A percentile compares a stretch with the other conserved stretches of the same genome.
Conservation (phyloP, 2,329 filamentous ascomycete species). For the Beauveria rudraprayagi region DNA sequence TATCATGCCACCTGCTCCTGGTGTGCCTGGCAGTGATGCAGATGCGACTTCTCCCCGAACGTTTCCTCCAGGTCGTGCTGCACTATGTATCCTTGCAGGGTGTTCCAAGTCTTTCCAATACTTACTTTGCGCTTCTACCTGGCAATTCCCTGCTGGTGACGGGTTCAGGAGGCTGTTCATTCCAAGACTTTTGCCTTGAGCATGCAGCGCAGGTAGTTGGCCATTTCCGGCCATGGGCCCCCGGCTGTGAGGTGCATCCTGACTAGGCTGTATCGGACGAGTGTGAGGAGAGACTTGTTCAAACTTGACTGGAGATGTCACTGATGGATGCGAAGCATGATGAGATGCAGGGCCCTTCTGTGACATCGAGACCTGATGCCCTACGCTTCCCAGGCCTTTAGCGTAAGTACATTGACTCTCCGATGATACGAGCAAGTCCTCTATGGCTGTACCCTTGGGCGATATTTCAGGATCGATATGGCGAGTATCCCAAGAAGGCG, state of each 20-base stretch:
- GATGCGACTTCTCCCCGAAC: constrained; percentile 22
- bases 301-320: constrained; percentile 35
- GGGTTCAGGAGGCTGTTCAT: constrained; percentile 33
- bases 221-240: constrained; percentile 11
- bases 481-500: constrained; percentile 23
- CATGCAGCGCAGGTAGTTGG: constrained; percentile 18
- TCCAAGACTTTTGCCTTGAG: constrained; percentile 23
- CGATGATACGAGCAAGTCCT: constrained; percentile 16
- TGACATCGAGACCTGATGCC: constrained; percentile 57
- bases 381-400: constrained; percentile 41
- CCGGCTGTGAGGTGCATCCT: constrained; percentile 19
- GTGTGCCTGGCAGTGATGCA: constrained; percentile 27
- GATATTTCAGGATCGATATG: constrained; percentile 17
- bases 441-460: constrained; percentile 17
- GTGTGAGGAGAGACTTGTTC: constrained; percentile 17
- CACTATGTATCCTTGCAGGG: constrained; percentile 15
- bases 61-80: constrained; percentile 17
- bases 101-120: constrained; percentile 17
- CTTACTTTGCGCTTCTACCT: constrained; percentile 14
- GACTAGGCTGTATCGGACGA: constrained; percentile 9
- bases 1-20: constrained; percentile 18
- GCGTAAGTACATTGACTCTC: constrained; percentile 50
- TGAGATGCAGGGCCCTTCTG: constrained; percentile 50
- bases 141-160: constrained; percentile 16
- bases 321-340: constrained; percentile 44